phyloP scores from a whole-genome alignment of 2,329 filamentous ascomycete species.

The Byssochlamys sp. region DNA sequence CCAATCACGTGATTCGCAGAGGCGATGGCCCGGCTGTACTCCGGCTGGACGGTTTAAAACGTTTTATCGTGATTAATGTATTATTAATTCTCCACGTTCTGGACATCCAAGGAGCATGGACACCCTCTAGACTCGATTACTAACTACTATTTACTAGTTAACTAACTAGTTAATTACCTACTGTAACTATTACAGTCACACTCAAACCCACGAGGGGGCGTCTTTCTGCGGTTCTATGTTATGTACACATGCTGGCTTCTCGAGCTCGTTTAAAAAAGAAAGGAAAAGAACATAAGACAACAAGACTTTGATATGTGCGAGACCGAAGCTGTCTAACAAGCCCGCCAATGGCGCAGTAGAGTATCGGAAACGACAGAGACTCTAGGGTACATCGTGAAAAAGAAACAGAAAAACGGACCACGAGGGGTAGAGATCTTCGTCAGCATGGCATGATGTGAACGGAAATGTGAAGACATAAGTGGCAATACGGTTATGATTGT shows the following conservation, averaged over 20 bases:
- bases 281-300: neutral
- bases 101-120: neutral
- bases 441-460: neutral
- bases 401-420: neutral
- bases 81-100: neutral
- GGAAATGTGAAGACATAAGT: neutral
- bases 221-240: neutral
- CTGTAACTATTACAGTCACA: neutral
- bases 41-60: neutral
- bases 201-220: neutral
- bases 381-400: neutral
- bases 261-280: neutral
- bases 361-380: neutral
- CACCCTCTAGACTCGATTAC: neutral
- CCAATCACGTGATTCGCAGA: neutral
- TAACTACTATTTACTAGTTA: neutral
- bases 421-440: neutral
- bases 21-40: neutral
- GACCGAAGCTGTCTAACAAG: neutral
- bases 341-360: neutral
- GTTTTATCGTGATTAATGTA: neutral
- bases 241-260: neutral
- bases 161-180: neutral
- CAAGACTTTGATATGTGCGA: neutral
- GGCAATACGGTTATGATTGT: neutral